Base-by-base conservation (phyloP, 176 grass and related monocot species). In the Chloris gayana region DNA sequence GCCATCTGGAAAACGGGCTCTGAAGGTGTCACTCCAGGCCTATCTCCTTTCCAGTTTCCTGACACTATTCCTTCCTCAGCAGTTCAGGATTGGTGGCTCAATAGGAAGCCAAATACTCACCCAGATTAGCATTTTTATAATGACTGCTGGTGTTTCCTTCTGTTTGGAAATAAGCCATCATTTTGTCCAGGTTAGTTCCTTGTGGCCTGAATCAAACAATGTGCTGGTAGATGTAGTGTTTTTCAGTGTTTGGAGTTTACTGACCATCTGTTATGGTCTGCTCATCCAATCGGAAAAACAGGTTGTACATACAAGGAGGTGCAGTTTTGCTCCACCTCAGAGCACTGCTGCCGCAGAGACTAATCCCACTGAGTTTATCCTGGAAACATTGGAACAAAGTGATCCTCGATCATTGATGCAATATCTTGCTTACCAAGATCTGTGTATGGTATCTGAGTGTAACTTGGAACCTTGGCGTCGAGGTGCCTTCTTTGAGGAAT, bases 91-190 rank as follows among this genome's bases (percentile, higher is more conserved):
- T 5, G 86, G 88, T 32, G 71, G 59, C 71, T 86, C 86, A 35
- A 72, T 84, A 70, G 86, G 90, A 85, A 78, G 83, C 46, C 67
- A 83, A 76, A 84, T 89, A 63, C 62, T 88, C 15, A 68, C 85
- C 72, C 86, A 99, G 70, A 86, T 99, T 46, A 65, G 39, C 18
- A 86, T 88, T 78, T 86, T 88, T 41, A 73, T 95, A 37, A 80
- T 87, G 73, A 88, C 42, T 3, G 46, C 62, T 34, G 50, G 46
- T 65, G 68, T 91, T 89, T 89, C 88, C 45, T 88, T 91, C 75
- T 99, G 88, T 89, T 95, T 89, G 86, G 96, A 99, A 86, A 84
- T 95, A 74, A 95, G 86, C 80, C 88, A 93, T 80, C 93, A 99
- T 77, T 89, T 95, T 79, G 79, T 93, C 38, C 92, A 99, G 93